A percentile compares a stretch with the other conserved stretches of the same genome.
Evolutionary conservation across 352 stramenopile genomes (phyloP).

Genomic region (Globisporangium splendens): DNA sequence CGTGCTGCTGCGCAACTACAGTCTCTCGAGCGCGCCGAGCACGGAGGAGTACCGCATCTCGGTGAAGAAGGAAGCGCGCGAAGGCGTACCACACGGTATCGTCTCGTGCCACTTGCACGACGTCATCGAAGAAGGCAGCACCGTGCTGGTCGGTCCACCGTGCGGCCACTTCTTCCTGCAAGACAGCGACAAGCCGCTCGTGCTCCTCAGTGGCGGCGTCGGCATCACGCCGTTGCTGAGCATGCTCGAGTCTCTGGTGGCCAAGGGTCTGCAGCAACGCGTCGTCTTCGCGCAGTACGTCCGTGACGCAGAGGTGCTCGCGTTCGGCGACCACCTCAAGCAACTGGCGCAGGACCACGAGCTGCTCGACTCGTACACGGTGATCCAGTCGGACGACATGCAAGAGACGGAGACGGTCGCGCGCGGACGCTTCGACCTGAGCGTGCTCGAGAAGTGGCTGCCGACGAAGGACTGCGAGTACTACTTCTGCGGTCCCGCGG

Average conservation of each 20-base stretch:
- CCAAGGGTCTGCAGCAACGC: slow-evolving; percentile 20
- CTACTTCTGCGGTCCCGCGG: slow-evolving; percentile 58
- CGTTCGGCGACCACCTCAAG: slow-evolving; percentile 30
- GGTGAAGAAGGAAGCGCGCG: slow-evolving; percentile 46
- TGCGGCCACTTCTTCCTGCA: slow-evolving; percentile 53
- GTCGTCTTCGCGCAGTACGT: slow-evolving; percentile 46
- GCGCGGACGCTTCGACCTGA: slow-evolving; percentile 19
- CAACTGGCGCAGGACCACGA: slow-evolving; percentile 27
- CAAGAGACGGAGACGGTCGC: too few relatives aligned
- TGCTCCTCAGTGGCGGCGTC: slow-evolving; percentile 57
- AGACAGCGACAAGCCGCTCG: slow-evolving; percentile 38
- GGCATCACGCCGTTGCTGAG: slow-evolving; percentile 53
- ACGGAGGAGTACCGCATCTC: slow-evolving; percentile 50
- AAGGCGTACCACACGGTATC: slow-evolving; percentile 28
- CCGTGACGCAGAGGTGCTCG: slow-evolving; percentile 28
- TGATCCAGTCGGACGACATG: slow-evolving; percentile 18
- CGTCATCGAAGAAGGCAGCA: slow-evolving; percentile 40
- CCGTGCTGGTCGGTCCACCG: slow-evolving; percentile 44
- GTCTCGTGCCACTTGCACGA: slow-evolving; percentile 62
- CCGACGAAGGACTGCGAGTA: slow-evolving; percentile 36
- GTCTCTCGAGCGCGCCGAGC: slow-evolving; percentile 32
- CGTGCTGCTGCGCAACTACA: slow-evolving; percentile 58
- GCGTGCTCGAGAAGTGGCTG: slow-evolving; percentile 27
- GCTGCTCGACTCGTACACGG: slow-evolving; percentile 31
- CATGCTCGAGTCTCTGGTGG: slow-evolving; percentile 42